Percentiles rank a stretch among this genome's conserved stretches.
Conservation (phyloP, 768 basidiomycete genomes). For the Tulasnella sp. region DNA sequence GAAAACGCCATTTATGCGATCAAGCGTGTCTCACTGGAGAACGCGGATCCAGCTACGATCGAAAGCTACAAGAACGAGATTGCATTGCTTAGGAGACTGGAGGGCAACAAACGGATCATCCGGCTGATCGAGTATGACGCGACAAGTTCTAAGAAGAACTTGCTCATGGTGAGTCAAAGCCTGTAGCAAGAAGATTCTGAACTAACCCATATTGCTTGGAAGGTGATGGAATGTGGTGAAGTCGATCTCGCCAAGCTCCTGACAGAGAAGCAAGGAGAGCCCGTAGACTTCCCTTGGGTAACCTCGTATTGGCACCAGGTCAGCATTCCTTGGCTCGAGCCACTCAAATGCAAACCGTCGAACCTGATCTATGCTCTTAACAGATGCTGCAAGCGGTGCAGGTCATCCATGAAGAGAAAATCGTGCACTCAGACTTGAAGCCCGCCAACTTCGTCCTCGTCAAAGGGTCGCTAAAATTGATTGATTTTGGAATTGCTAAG, state of each 20-base stretch:
- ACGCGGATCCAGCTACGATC: conserved; percentile 80
- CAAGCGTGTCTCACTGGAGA: conserved; percentile 85
- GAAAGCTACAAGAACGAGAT: conserved; percentile 96
- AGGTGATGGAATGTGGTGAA: conserved; percentile 95
- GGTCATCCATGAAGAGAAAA: conserved; percentile 95
- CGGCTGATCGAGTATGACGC: conserved; percentile 85
- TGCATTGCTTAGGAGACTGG: conserved; percentile 80
- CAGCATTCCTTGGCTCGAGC: conserved; percentile 16
- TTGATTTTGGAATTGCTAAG: conserved; percentile 99
- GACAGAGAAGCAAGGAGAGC: conserved; percentile 71
- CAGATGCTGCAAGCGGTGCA: conserved; percentile 99
- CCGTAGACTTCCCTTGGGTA: conserved; percentile 87
- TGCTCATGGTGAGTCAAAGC: conserved; percentile 43
- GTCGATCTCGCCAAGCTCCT: conserved; percentile 78
- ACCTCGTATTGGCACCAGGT: conserved; percentile 98
- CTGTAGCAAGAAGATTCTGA: neutral
- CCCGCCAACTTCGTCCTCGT: conserved; percentile 98
- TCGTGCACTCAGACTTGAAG: conserved; percentile 96
- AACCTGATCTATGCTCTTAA: neutral
- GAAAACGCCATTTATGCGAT: conserved; percentile 75
- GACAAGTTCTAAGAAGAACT: conserved; percentile 60
- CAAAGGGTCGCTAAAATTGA: conserved; percentile 87
- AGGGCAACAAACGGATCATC: conserved; percentile 88
- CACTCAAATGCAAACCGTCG: neutral
- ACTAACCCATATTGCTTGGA: neutral